Base-by-base conservation (phyloP, 768 basidiomycete genomes). In the Tricholomella constricta region DNA sequence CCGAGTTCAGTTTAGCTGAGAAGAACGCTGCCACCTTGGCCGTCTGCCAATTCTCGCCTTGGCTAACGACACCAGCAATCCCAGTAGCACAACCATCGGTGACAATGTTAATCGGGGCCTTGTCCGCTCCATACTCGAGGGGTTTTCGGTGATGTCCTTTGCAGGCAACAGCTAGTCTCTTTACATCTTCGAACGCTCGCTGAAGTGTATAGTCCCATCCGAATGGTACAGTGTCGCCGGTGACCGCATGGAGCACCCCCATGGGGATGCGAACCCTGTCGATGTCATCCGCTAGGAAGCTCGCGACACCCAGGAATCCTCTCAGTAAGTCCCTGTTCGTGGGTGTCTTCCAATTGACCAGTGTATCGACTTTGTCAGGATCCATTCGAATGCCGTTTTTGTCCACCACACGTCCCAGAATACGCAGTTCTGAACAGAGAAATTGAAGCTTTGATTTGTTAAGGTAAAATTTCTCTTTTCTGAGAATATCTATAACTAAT, bases 71-170 rank as follows among this genome's bases (percentile, higher is more conserved):
- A 11, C 29, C 29, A 6, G 29, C 29, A 6, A 31, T 31, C 11
- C 40, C 40, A 3, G 47, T 48, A 6, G 17, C 20, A 26, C 27
- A 45, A 5, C 52, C 52, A 29, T 48, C 45, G 14, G 45, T 54
- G 2, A 54, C 52, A 15, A 54, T 17, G 26, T 20, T 45, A 5
- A 52, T 27, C 19, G 51, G 51, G 4, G 19, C 10, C n/a, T 6
- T 15, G 5, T 29, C n/a, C 2, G 29, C 11, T 2, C 19, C 25
- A 35, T 52, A 52, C 4, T 27, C 20, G 2, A 52, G n/a, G 3
- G 44, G 44, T 17, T 35, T 32, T n/a, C 29, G 22, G 20, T 46
- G 44, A 15, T 46, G 47, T 31, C 50, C 44, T 2, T 37, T 17
- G 10, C 40, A 12, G 8, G 34, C 14, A 17, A 22, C 12, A 2